Percentiles rank a stretch among this genome's conserved stretches.
phyloP scores from a whole-genome alignment of 2,329 filamentous ascomycete species.

The Purpureocillium takamizusanense region DNA sequence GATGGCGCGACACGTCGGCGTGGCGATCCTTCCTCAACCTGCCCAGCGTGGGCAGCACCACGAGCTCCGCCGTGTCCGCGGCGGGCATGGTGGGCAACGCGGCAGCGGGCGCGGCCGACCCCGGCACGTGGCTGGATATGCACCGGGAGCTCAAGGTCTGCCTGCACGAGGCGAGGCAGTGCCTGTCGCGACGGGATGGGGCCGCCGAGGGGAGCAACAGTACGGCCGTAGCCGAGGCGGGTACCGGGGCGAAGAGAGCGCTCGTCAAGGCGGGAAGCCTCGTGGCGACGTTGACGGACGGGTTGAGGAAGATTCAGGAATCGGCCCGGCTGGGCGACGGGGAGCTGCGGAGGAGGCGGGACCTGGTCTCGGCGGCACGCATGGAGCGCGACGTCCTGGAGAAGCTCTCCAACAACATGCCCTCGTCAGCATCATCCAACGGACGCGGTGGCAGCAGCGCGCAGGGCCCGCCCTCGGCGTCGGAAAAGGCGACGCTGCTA shows the following conservation, averaged over 20 bases:
- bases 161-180: slow-evolving; percentile 54
- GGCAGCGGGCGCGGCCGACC: slow-evolving; percentile 39
- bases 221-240: slow-evolving; percentile 47
- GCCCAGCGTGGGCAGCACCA: slow-evolving; percentile 38
- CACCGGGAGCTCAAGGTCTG: slow-evolving; percentile 64
- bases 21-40: slow-evolving; percentile 71
- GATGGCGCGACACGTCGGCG: slow-evolving; percentile 64
- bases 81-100: slow-evolving; percentile 31
- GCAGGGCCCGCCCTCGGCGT: slow-evolving; percentile 30
- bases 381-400: slow-evolving; percentile 72
- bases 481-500: slow-evolving; percentile 42
- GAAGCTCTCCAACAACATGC: slow-evolving; percentile 53
- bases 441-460: slow-evolving; percentile 38
- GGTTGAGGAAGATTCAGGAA: slow-evolving; percentile 49
- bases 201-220: slow-evolving; percentile 29
- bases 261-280: slow-evolving; percentile 60
- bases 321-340: slow-evolving; percentile 56
- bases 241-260: slow-evolving; percentile 64
- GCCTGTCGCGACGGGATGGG: slow-evolving; percentile 58
- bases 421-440: slow-evolving; percentile 16
- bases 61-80: slow-evolving; percentile 38
- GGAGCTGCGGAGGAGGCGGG: slow-evolving; percentile 61
- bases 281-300: slow-evolving; percentile 55
- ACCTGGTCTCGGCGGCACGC: slow-evolving; percentile 59
- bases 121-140: slow-evolving; percentile 67